phyloP scores from a whole-genome alignment of 768 basidiomycete genomes.

The Jaapia argillacea region DNA sequence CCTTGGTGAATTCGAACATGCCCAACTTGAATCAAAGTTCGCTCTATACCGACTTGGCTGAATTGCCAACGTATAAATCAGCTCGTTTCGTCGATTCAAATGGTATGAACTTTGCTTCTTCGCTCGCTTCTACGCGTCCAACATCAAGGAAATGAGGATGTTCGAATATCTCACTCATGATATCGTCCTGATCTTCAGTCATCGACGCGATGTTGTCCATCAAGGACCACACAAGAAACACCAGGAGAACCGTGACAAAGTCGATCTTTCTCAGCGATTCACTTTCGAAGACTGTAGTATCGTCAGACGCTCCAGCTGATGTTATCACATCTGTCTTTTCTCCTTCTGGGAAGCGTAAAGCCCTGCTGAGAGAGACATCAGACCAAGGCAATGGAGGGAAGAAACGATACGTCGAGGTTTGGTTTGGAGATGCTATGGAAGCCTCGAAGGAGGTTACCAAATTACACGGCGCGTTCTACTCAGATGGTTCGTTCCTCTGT shows the following conservation, averaged over 20 bases:
- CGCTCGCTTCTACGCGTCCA: background rate
- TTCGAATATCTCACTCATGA: too few relatives aligned
- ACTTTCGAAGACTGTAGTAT: constrained; percentile 9
- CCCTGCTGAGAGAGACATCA: constrained; percentile 31
- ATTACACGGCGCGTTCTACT: constrained; percentile 47
- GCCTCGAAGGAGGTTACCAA: constrained; percentile 47
- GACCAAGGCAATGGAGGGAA: constrained; percentile 15
- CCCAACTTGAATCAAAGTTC: too few relatives aligned
- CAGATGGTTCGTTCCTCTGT: constrained; percentile 35
- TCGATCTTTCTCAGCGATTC: background rate
- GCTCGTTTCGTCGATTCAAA: background rate
- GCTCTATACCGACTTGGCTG: background rate
- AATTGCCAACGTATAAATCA: background rate
- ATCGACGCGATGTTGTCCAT: too few relatives aligned
- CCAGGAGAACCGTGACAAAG: background rate
- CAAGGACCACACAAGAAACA: background rate
- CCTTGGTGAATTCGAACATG: too few relatives aligned
- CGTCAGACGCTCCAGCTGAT: constrained; percentile 27
- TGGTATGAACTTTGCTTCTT: background rate
- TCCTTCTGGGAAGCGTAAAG: constrained; percentile 29
- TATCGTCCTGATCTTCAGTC: too few relatives aligned
- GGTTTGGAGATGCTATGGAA: constrained; percentile 34
- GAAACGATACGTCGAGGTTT: constrained; percentile 52
- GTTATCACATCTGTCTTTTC: constrained; percentile 33
- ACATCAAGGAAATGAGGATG: too few relatives aligned